phyloP scores from a whole-genome alignment of 176 grass and related monocot species.

The Cymbopogon citratus region DNA sequence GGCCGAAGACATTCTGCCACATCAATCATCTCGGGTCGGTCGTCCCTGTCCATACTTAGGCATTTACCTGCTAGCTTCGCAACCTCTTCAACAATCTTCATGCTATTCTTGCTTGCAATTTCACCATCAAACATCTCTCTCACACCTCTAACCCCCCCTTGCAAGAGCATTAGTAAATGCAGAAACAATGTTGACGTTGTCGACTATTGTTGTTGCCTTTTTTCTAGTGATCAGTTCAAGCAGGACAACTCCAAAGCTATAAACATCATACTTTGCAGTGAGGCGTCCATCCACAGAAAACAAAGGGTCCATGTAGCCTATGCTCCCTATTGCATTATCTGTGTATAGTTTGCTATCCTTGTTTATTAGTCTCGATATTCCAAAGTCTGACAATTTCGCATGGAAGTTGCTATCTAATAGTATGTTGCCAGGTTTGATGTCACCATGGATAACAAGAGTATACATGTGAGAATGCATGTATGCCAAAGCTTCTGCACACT shows the following conservation, averaged over 20 bases:
- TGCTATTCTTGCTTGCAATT: background rate
- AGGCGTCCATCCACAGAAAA: background rate
- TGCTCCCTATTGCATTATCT: background rate
- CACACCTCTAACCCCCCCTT: background rate
- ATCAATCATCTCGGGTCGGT: background rate
- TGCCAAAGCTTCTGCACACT: background rate
- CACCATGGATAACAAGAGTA: background rate
- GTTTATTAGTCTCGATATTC: background rate
- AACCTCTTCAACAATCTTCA: background rate
- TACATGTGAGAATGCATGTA: background rate
- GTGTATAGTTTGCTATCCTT: background rate
- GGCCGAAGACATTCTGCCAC: background rate
- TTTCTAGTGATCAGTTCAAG: background rate
- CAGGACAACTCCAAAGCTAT: background rate
- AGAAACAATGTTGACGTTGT: background rate
- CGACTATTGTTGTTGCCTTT: background rate
- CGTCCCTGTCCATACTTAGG: background rate
- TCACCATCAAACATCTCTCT: background rate
- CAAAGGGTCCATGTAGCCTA: background rate
- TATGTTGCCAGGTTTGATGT: background rate
- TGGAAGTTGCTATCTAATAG: background rate
- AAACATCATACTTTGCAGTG: background rate
- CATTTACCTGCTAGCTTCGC: constrained; percentile 3
- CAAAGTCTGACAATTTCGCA: background rate
- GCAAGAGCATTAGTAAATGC: background rate